These are phyloP conservation scores for Albugo laibachii DNA, from an alignment of 352 stramenopile species.

Conservation along the genomic window DNA sequence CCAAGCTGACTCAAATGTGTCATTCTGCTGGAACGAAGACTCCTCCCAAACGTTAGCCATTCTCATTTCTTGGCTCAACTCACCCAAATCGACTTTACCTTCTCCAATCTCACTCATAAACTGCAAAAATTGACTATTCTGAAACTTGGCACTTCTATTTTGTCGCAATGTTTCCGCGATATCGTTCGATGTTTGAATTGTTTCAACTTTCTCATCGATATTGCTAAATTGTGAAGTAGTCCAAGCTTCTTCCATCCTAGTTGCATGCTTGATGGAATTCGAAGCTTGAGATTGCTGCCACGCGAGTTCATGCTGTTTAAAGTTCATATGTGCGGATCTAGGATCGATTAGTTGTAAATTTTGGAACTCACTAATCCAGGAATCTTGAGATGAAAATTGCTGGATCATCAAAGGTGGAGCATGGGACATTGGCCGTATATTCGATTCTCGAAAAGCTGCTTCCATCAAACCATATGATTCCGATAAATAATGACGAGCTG, in stretches of 20 bases:
- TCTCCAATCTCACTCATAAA: constrained; percentile 70
- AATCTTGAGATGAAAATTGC: constrained; percentile 17
- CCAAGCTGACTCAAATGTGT: not conserved
- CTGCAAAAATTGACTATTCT: constrained; percentile 74
- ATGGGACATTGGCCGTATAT: constrained; percentile 12
- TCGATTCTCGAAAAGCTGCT: constrained; percentile 30
- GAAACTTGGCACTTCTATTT: constrained; percentile 56
- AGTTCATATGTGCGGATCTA: constrained; percentile 9
- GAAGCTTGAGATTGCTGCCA: constrained; percentile 35
- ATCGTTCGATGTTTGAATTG: constrained; percentile 31
- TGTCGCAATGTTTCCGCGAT: constrained; percentile 65
- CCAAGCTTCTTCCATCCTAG: constrained; percentile 8
- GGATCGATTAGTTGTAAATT: constrained; percentile 31
- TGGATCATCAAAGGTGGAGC: constrained; percentile 14
- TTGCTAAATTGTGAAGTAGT: constrained; percentile 24
- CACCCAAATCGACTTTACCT: constrained; percentile 54
- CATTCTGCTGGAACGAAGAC: not conserved
- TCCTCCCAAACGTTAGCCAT: not conserved
- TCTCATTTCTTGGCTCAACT: constrained; percentile 18
- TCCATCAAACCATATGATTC: constrained; percentile 9
- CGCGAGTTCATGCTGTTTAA: constrained; percentile 29
- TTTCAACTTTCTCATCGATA: constrained; percentile 42
- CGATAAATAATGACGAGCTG: too few species aligned
- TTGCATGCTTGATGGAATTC: constrained; percentile 8
- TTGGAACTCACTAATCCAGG: constrained; percentile 53